phyloP scores from a whole-genome alignment of 192 early-diverging fungal species.

The Podila horticola region DNA sequence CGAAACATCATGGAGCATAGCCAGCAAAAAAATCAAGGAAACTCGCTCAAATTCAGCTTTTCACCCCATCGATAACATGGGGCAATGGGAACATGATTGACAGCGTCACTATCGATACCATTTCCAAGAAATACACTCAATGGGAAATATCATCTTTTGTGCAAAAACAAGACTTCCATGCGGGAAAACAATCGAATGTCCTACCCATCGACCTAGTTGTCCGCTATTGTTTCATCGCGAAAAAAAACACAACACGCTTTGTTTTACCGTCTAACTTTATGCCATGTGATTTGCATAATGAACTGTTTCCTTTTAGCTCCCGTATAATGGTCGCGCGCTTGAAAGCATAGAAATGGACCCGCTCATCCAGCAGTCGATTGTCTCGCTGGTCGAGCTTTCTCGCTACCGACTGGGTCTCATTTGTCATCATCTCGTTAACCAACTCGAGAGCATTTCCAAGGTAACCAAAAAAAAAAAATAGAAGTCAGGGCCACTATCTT shows the following conservation, averaged over 20 bases:
- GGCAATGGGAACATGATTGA: too few species aligned
- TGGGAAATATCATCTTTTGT: too few species aligned
- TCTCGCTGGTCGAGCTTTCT: slow-evolving; percentile 80
- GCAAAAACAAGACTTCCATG: too few species aligned
- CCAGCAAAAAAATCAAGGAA: too few species aligned
- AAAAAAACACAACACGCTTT: not conserved
- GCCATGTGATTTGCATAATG: not conserved
- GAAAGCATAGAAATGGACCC: slow-evolving; percentile 76
- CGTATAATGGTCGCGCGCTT: slow-evolving; percentile 37
- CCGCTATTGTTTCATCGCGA: not conserved
- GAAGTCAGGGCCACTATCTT: too few species aligned
- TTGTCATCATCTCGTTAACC: slow-evolving; percentile 69
- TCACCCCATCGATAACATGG: too few species aligned
- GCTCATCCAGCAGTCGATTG: slow-evolving; percentile 81
- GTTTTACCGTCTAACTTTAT: not conserved
- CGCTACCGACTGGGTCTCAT: slow-evolving; percentile 78
- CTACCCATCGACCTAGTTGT: too few species aligned
- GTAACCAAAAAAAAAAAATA: slow-evolving; percentile 27
- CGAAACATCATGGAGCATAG: too few species aligned
- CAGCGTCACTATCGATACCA: too few species aligned
- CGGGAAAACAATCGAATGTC: too few species aligned
- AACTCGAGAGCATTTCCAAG: slow-evolving; percentile 81
- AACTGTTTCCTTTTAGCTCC: slow-evolving; percentile 21
- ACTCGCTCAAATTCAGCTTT: too few species aligned
- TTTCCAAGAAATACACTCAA: too few species aligned